A percentile compares a stretch with the other conserved stretches of the same genome.
phyloP scores from a whole-genome alignment of 1,284 basidiomycete genomes.

The Sporisorium graminicola region DNA sequence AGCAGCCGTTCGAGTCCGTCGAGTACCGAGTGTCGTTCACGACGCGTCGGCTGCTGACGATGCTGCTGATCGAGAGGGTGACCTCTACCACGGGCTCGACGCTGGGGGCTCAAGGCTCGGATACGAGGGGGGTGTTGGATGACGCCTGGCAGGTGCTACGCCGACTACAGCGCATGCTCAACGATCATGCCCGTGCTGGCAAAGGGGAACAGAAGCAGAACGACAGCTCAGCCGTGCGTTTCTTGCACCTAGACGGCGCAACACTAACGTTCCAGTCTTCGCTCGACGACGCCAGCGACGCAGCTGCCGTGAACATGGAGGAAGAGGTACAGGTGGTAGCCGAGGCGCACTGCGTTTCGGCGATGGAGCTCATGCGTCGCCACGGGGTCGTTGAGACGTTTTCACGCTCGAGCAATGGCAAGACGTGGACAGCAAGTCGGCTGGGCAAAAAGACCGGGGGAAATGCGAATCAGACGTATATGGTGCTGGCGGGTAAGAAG shows the following conservation, averaged over 20 bases:
- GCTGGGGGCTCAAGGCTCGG: neutral
- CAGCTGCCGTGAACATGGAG: constrained; percentile 13
- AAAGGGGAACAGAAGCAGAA: constrained; percentile 1
- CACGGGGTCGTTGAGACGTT: constrained; percentile 49
- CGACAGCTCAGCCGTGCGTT: constrained; percentile 14
- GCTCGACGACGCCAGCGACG: constrained; percentile 10
- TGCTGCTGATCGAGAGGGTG: constrained; percentile 35
- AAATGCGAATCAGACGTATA: constrained; percentile 34
- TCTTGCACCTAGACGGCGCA: constrained; percentile 43
- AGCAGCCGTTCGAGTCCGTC: constrained; percentile 9
- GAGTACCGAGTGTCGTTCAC: constrained; percentile 32
- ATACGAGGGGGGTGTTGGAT: constrained; percentile 8
- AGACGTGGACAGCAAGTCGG: constrained; percentile 43
- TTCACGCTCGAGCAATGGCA: constrained; percentile 48
- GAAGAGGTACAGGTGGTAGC: constrained; percentile 36
- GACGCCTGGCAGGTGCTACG: constrained; percentile 45
- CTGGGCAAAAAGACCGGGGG: constrained; percentile 2
- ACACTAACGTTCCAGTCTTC: constrained; percentile 33
- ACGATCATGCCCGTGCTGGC: constrained; percentile 34
- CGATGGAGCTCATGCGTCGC: constrained; percentile 34
- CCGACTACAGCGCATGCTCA: constrained; percentile 40
- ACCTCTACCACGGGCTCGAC: constrained; percentile 1
- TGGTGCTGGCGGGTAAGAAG: constrained; percentile 50
- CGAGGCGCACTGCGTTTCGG: constrained; percentile 39
- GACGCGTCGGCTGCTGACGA: constrained; percentile 35